Percentiles rank a stretch among this genome's conserved stretches.
These are phyloP conservation scores for Eimeria falciformis DNA, from an alignment of 169 alveolate species.

Conservation along the genomic window DNA sequence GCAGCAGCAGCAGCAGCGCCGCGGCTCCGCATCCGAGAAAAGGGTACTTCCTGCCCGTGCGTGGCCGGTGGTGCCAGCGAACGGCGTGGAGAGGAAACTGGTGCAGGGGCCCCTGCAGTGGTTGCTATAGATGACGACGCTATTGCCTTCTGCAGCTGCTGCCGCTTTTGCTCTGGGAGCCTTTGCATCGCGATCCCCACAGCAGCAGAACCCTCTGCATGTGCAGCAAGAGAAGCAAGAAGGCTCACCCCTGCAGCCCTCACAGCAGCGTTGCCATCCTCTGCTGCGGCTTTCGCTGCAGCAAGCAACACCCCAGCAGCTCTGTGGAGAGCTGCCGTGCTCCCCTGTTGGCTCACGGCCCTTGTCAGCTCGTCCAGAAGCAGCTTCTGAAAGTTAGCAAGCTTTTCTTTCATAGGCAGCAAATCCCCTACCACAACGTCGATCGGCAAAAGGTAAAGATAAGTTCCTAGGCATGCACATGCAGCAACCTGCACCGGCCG, in stretches of 20 bases:
- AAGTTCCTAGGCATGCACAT: slow-evolving; percentile 62
- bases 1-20: slow-evolving; percentile 26
- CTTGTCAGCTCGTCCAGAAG: slow-evolving; percentile 70
- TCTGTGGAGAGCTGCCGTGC: slow-evolving; percentile 37
- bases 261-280: slow-evolving; percentile 75
- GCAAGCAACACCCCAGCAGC: slow-evolving; percentile 67
- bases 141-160: slow-evolving; percentile 69
- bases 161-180: slow-evolving; percentile 71
- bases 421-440: slow-evolving; percentile 74
- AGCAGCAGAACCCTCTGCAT: slow-evolving; percentile 51
- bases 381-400: slow-evolving; percentile 65
- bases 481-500: slow-evolving; percentile 78
- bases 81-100: slow-evolving; percentile 50
- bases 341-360: slow-evolving; percentile 54
- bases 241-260: slow-evolving; percentile 73
- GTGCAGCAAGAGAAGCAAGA: slow-evolving; percentile 59
- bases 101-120: background rate
- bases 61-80: background rate
- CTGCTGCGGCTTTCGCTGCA: slow-evolving; percentile 74
- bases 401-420: slow-evolving; percentile 75
- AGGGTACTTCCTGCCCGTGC: slow-evolving; percentile 9
- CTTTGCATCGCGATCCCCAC: slow-evolving; percentile 44
- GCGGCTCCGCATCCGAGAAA: slow-evolving; percentile 39
- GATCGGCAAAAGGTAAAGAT: slow-evolving; percentile 39
- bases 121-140: background rate